Base-by-base conservation (phyloP, 768 basidiomycete genomes). In the Termitomyces sp. region DNA sequence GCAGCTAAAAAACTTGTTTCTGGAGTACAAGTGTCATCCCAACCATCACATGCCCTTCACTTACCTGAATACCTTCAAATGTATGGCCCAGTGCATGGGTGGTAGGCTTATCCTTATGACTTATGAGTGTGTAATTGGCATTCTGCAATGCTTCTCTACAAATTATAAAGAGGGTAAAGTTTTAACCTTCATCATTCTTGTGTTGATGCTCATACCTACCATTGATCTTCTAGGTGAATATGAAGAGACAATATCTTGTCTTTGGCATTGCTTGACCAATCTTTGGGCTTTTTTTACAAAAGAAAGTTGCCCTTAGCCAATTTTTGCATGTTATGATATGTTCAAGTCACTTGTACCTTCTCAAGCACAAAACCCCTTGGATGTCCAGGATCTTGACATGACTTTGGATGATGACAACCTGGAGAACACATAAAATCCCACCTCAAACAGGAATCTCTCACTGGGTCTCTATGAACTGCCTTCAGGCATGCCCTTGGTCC, bases 51-150 rank as follows among this genome's bases (percentile, higher is more conserved):
- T n/a, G 5, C n/a, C n/a, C 43, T 5, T 45, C 20, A 20, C 20
- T 15, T 31, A 45, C 43, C 17, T 45, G 43, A 45, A 8, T 69
- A 68, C 29, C 60, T 81, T 3, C 53, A 5, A 11, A 66, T 37
- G 34, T 34, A 34, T 34, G 34, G 34, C 8, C 34, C 34, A 34
- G 34, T 34, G 34, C 34, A 34, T 34, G 61, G 66, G 4, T 66
- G 65, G 60, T 67, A 66, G 66, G 57, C 60, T 0, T 69, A 66
- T 49, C 47, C 62, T 7, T 66, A 63, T 20, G 68, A 70, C 62
- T 7, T 66, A 63, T 20, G 68, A 70, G 55, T 47, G 61, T 12
- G 34, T 65, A 1, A 68, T 65, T 34, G 64, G 66, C 0, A 48
- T 32, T 1, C 43, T 70, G 4, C 31, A 68, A 47, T 15, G 57